Percentiles rank a stretch among this genome's conserved stretches.
These are phyloP conservation scores for Ephemerocybe angulata DNA, from an alignment of 768 basidiomycete genomes.

Conservation along the genomic window DNA sequence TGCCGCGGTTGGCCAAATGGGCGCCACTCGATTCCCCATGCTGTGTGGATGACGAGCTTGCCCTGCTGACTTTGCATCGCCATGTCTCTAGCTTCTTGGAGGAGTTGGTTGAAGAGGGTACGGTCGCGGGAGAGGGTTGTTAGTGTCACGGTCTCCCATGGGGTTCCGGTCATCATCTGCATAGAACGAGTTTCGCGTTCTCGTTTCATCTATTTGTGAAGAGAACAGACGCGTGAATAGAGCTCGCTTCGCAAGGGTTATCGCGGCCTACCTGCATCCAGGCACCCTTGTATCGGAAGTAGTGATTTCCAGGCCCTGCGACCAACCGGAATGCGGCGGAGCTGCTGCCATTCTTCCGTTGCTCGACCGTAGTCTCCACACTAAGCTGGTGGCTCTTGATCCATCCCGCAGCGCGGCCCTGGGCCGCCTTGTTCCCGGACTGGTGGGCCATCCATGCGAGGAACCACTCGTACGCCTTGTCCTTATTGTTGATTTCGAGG, in stretches of 20 bases:
- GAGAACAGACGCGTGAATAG: background rate
- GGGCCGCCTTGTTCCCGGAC: constrained; percentile 14
- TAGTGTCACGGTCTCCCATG: constrained; percentile 96
- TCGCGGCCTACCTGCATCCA: constrained; percentile 83
- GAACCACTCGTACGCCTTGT: constrained; percentile 95
- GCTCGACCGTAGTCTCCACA: constrained; percentile 88
- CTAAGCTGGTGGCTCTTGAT: constrained; percentile 87
- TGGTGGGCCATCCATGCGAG: constrained; percentile 92
- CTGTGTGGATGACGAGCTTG: constrained; percentile 92
- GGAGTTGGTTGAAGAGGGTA: constrained; percentile 69
- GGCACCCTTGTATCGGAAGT: constrained; percentile 81
- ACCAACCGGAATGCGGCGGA: constrained; percentile 90
- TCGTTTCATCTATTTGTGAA: constrained; percentile 70
- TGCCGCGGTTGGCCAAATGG: constrained; percentile 90
- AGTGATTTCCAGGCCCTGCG: constrained; percentile 93
- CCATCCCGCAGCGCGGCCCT: constrained; percentile 38
- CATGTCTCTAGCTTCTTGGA: constrained; percentile 85
- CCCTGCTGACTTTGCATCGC: constrained; percentile 86
- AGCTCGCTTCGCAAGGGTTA: background rate
- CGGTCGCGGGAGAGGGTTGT: constrained; percentile 91
- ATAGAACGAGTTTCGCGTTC: constrained; percentile 92
- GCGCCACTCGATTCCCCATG: constrained; percentile 95
- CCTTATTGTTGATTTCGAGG: constrained; percentile 94
- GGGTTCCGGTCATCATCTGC: constrained; percentile 85
- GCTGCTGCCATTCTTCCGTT: constrained; percentile 86